Evolutionary conservation across 495 filamentous ascomycete species (phyloP).

Genomic region (Aspergillus sparsus): DNA sequence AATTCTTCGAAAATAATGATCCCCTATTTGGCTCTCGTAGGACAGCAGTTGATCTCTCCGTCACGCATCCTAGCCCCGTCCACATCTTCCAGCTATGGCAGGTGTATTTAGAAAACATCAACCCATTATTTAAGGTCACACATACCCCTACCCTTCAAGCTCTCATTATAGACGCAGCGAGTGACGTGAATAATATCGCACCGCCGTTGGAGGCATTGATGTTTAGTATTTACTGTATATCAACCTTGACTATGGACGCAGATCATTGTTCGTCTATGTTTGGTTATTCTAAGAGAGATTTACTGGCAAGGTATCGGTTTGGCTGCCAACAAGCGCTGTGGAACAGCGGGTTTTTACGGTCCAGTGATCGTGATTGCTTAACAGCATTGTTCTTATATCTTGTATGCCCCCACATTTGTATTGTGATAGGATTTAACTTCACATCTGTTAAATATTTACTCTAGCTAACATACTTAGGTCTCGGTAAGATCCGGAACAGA

Average conservation of each 20-base stretch:
- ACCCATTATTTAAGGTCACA: constrained; percentile 55
- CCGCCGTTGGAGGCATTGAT: constrained; percentile 44
- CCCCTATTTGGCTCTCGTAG: constrained; percentile 51
- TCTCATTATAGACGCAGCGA: constrained; percentile 42
- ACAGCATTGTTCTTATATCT: constrained; percentile 63
- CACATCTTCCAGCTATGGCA: constrained; percentile 52
- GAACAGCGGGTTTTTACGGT: constrained; percentile 46
- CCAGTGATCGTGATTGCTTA: constrained; percentile 54
- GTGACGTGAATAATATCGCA: constrained; percentile 23
- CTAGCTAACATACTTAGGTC: constrained; percentile 39
- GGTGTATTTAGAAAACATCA: constrained; percentile 51
- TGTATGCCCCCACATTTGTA: constrained; percentile 37
- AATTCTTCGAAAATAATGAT: constrained; percentile 37
- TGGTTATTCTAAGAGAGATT: constrained; percentile 43
- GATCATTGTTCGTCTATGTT: constrained; percentile 48
- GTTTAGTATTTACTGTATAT: constrained; percentile 59
- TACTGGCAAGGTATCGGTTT: constrained; percentile 50
- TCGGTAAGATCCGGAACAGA: constrained; percentile 46
- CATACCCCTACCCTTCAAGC: constrained; percentile 53
- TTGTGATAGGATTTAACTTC: too few species aligned
- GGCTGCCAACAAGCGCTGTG: constrained; percentile 57
- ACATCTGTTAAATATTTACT: too few species aligned
- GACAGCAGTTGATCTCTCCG: constrained; percentile 44
- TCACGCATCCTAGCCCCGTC: constrained; percentile 47
- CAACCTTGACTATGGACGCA: constrained; percentile 44